Conservation (phyloP, 2,329 filamentous ascomycete species). For the Trichoderma oligosporum region DNA sequence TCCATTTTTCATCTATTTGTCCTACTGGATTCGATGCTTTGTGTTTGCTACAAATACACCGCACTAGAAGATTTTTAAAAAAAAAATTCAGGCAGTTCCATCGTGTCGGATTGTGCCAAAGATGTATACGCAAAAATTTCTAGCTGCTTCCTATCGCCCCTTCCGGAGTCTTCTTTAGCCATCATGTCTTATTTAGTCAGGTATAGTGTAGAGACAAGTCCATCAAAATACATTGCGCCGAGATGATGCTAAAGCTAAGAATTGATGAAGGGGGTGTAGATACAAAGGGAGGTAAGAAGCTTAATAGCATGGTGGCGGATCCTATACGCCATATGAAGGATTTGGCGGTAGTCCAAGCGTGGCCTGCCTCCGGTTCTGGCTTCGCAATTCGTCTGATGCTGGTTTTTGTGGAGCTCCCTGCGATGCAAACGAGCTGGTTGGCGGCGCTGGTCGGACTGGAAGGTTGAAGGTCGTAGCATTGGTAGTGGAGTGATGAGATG, state of each 20-base stretch:
- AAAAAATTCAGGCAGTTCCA: constrained; percentile 21
- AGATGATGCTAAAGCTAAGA: constrained; percentile 32
- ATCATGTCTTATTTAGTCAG: neutral
- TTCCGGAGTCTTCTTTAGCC: neutral
- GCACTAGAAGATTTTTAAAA: constrained; percentile 20
- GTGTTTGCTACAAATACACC: constrained; percentile 25
- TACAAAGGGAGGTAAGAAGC: neutral
- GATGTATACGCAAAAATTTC: constrained; percentile 17
- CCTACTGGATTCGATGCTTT: constrained; percentile 23
- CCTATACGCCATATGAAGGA: constrained; percentile 36
- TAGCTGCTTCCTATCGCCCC: neutral
- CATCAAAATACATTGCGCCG: constrained; percentile 32
- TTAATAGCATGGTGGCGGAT: constrained; percentile 8
- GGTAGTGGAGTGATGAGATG: constrained; percentile 40
- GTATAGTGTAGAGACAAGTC: neutral
- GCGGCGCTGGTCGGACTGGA: constrained; percentile 61
- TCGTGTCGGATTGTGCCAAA: neutral
- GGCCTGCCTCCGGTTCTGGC: constrained; percentile 51
- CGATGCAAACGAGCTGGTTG: constrained; percentile 49
- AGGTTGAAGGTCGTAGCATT: constrained; percentile 55
- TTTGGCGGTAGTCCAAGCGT: constrained; percentile 49
- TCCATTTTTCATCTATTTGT: constrained; percentile 26
- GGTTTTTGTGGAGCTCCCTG: constrained; percentile 57
- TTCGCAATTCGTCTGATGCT: constrained; percentile 50
- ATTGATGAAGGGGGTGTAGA: constrained; percentile 17